Evolutionary conservation across 2,329 filamentous ascomycete genomes (phyloP), one percentile per base, ranked within the genome.

Genomic region (Exophiala bonariae): DNA sequence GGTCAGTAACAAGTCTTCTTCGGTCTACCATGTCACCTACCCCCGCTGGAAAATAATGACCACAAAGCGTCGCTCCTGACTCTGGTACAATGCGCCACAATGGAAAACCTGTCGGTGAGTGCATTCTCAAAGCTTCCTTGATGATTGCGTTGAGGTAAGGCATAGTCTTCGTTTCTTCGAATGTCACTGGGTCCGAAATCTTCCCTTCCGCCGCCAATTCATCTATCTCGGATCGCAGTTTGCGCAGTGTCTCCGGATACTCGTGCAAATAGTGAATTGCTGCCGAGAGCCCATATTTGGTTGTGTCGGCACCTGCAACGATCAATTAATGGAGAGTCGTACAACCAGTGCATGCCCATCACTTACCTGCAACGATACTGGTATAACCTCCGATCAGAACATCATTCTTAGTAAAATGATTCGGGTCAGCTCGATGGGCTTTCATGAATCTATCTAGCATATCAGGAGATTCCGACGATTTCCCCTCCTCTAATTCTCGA

Each of bases 121-220:
- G 33, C 14, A 35, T 9, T 35, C 33, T 8, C 20, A 63, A 19
- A 7, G 51, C 41, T 40, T 63, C 61, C 14, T 49, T 49, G n/a
- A 58, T 28, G 17, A 59, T 54, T n/a, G 57, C 57, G 3, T 40
- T 40, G 2, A 63, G 40, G 35, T 59, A 61, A 2, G 50, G 47
- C 33, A 35, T 8, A 8, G 9, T 35, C 8, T 16, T 35, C 33
- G 33, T 7, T 17, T 35, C 33, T 35, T 8, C 8, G 33, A 35
- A 35, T 35, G 33, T 35, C 8, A 35, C 14, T 16, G 33, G 33
- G 14, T 35, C 33, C 7, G 33, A 35, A 17, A 35, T 35, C 7
- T 8, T 16, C 8, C 8, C 8, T 9, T 35, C 33, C 8, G 9
- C 7, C 7, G 33, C 14, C 8, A 16, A 9, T 17, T 8, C 18